phyloP scores from a whole-genome alignment of 2,329 filamentous ascomycete genomes.

The Fusarium haematococcum region DNA sequence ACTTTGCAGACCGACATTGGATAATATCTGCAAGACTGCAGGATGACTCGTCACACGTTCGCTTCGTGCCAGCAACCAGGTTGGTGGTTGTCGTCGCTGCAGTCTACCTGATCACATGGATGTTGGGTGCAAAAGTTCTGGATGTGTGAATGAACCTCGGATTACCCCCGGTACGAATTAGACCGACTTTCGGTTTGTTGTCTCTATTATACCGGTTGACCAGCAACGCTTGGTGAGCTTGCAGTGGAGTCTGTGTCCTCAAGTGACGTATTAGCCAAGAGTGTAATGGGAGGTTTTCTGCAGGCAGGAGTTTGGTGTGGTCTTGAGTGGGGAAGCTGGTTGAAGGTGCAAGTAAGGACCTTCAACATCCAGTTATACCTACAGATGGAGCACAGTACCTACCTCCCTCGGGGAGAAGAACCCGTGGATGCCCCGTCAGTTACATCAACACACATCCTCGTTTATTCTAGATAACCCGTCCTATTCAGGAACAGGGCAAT shows the following conservation, averaged over 20 bases:
- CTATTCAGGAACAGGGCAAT: background rate
- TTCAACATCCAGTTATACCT: background rate
- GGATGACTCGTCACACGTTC: background rate
- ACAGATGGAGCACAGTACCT: background rate
- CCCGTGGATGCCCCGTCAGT: background rate
- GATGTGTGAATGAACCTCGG: background rate
- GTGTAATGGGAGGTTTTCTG: background rate
- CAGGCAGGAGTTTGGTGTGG: background rate
- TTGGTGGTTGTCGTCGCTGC: background rate
- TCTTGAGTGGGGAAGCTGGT: background rate
- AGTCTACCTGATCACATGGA: background rate
- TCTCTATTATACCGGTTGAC: background rate
- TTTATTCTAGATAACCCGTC: background rate
- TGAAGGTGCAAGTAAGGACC: background rate
- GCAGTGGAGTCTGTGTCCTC: background rate
- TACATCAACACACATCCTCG: background rate
- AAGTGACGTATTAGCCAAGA: background rate
- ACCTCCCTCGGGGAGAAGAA: background rate
- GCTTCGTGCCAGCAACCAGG: background rate
- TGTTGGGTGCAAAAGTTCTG: background rate
- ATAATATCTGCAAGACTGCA: background rate
- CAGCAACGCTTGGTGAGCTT: background rate
- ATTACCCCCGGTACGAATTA: background rate
- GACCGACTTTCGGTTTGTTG: background rate
- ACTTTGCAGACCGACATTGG: background rate